phyloP scores from a whole-genome alignment of 2,329 filamentous ascomycete species.

The Aspergillus sp. region DNA sequence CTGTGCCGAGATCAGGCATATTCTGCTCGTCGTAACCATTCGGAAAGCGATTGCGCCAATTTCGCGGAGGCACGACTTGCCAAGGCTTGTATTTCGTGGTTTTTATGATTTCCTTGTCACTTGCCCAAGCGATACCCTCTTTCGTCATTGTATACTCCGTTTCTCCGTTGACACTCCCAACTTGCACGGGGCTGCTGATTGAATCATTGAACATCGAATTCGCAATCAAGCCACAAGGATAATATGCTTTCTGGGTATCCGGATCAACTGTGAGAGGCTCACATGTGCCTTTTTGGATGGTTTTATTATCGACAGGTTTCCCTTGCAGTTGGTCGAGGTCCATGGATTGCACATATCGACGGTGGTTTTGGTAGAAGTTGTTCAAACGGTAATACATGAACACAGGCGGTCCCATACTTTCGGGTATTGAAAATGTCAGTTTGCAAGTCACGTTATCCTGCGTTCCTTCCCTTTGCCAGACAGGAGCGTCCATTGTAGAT shows the following conservation, averaged over 20 bases:
- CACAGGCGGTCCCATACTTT: conserved; percentile 71
- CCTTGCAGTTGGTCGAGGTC: conserved; percentile 77
- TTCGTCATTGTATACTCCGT: conserved; percentile 67
- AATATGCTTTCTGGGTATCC: conserved; percentile 61
- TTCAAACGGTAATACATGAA: conserved; percentile 91
- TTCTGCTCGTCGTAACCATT: conserved; percentile 58
- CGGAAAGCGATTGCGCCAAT: conserved; percentile 68
- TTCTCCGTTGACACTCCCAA: conserved; percentile 40
- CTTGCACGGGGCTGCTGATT: conserved; percentile 56
- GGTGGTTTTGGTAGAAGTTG: conserved; percentile 98
- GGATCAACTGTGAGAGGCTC: conserved; percentile 57
- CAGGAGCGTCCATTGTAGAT: conserved; percentile 30
- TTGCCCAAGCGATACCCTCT: conserved; percentile 74
- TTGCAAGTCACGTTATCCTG: conserved; percentile 52
- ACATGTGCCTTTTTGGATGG: conserved; percentile 63
- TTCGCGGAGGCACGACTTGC: conserved; percentile 71
- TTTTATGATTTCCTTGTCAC: conserved; percentile 73
- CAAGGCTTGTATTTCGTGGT: conserved; percentile 55
- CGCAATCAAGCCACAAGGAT: conserved; percentile 90
- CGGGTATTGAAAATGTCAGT: conserved; percentile 69
- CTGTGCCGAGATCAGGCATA: conserved; percentile 63
- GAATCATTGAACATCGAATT: conserved; percentile 98
- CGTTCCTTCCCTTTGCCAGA: conserved; percentile 22
- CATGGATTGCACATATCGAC: conserved; percentile 87
- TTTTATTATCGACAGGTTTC: conserved; percentile 48